These are phyloP conservation scores for Zea mays DNA, from an alignment of 176 grass and related monocot genomes.

Conservation along the genomic window Zm-B73-REFERENCE-NAM-5.0 NC_050102.1:128829501-128830000, in stretches of 20 bases:
- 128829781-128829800: constrained; percentile 95
- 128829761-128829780: constrained; percentile 99
- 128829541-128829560: constrained; percentile 99
- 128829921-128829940: constrained; percentile 96
- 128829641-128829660: constrained; percentile 88
- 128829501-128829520: constrained; percentile 98
- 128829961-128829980: constrained; percentile 94
- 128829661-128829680: constrained; percentile 87
- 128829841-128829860: constrained; percentile 97
- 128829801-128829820: constrained; percentile 98
- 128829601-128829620: constrained; percentile 94
- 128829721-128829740: constrained; percentile 94
- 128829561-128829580: constrained; percentile 95
- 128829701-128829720: constrained; percentile 96
- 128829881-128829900: constrained; percentile 99
- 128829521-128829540: constrained; percentile 96
- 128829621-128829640: constrained; percentile 92
- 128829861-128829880: constrained; percentile 98
- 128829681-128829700: constrained; percentile 99
- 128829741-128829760: constrained; percentile 97
- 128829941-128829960: constrained; percentile 92
- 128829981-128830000: constrained; percentile 93
- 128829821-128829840: constrained; percentile 89
- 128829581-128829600: constrained; percentile 95
- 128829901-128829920: constrained; percentile 87